phyloP scores from a whole-genome alignment of 768 basidiomycete genomes.

The Solioccasus polychromus region DNA sequence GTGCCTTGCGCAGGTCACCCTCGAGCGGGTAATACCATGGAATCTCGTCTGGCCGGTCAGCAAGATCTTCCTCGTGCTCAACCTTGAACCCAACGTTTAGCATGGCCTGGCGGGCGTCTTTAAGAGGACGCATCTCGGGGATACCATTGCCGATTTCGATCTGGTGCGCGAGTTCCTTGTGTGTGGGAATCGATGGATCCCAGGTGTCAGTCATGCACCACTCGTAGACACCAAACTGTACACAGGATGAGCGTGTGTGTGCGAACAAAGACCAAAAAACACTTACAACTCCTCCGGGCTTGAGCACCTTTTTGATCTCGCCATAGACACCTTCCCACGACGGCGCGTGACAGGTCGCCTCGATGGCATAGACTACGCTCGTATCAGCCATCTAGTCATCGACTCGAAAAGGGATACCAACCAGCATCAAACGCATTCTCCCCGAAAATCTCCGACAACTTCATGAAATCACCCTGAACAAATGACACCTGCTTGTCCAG shows the following conservation, averaged over 20 bases:
- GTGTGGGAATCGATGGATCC: slow-evolving; percentile 80
- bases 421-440: slow-evolving; percentile 93
- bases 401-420: slow-evolving; percentile 33
- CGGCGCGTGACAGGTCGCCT: slow-evolving; percentile 96
- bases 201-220: slow-evolving; percentile 98
- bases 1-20: slow-evolving; percentile 88
- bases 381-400: slow-evolving; percentile 1
- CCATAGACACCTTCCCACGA: slow-evolving; percentile 94
- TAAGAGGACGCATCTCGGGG: slow-evolving; percentile 89
- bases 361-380: slow-evolving; percentile 84
- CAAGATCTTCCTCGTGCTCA: slow-evolving; percentile 91
- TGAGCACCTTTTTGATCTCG: slow-evolving; percentile 89
- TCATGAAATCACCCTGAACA: slow-evolving; percentile 96
- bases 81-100: slow-evolving; percentile 82
- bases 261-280: neutral
- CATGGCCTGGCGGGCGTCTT: slow-evolving; percentile 70
- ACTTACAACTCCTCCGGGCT: slow-evolving; percentile 92
- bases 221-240: slow-evolving; percentile 94
- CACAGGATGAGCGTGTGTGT: slow-evolving; percentile 2
- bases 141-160: slow-evolving; percentile 97
- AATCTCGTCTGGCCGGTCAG: slow-evolving; percentile 71
- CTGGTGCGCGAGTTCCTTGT: slow-evolving; percentile 88
- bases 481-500: slow-evolving; percentile 77
- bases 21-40: slow-evolving; percentile 98
- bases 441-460: slow-evolving; percentile 86